These are phyloP conservation scores for Penicillium turbatum DNA, from an alignment of 495 filamentous ascomycete species.

Conservation along the genomic window DNA sequence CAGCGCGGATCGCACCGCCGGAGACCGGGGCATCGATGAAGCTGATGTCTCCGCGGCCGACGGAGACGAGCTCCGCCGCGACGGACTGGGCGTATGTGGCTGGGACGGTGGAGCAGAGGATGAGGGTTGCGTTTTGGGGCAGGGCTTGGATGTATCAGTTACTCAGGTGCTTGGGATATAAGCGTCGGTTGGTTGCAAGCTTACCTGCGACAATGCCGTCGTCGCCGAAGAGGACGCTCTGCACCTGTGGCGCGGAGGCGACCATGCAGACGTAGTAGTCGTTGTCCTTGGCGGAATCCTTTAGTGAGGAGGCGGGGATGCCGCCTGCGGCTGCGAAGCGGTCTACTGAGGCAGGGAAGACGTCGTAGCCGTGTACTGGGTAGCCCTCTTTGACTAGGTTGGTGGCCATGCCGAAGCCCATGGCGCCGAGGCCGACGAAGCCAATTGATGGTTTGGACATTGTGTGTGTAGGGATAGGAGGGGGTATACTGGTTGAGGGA, in stretches of 20 bases:
- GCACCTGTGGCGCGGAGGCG: slow-evolving; percentile 66
- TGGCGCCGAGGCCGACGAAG: slow-evolving; percentile 83
- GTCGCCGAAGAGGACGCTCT: slow-evolving; percentile 60
- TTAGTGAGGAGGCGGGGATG: slow-evolving; percentile 54
- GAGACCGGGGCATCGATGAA: slow-evolving; percentile 76
- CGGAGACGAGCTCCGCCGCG: slow-evolving; percentile 46
- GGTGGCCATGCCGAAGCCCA: slow-evolving; percentile 85
- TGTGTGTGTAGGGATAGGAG: neutral
- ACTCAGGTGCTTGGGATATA: neutral
- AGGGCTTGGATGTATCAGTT: slow-evolving; percentile 31
- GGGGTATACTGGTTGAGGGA: neutral
- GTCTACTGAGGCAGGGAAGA: slow-evolving; percentile 68
- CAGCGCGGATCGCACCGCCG: slow-evolving; percentile 69
- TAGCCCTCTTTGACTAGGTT: slow-evolving; percentile 68
- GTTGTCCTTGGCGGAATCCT: slow-evolving; percentile 58
- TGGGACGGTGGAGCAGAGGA: slow-evolving; percentile 73
- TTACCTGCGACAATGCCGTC: slow-evolving; percentile 49
- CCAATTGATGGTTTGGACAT: slow-evolving; percentile 52
- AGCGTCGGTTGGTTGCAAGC: neutral
- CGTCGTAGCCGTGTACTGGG: slow-evolving; percentile 69
- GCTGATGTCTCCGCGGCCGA: slow-evolving; percentile 57
- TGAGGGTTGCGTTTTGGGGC: slow-evolving; percentile 54
- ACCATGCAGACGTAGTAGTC: slow-evolving; percentile 74
- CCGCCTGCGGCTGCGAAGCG: slow-evolving; percentile 65
- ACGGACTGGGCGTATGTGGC: slow-evolving; percentile 62